Evolutionary conservation across 31 red algal genomes (phyloP).

Genomic region (Endocladia muricata): DNA sequence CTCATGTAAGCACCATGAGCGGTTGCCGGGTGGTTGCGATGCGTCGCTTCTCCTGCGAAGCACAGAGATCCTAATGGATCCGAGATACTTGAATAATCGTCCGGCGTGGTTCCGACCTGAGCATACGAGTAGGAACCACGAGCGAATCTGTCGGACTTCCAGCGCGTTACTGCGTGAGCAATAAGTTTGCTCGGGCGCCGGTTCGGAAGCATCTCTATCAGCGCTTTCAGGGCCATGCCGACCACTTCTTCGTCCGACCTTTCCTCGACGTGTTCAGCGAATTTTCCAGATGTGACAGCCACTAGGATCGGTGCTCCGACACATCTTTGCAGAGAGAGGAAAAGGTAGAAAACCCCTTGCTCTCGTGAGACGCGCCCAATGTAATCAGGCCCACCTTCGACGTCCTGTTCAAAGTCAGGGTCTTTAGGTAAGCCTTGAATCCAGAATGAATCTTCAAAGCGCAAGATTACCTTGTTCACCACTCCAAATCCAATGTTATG

Average conservation of each 20-base stretch:
- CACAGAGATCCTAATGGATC: conserved; percentile 65
- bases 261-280: conserved; percentile 73
- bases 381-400: conserved; percentile 47
- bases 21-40: conserved; percentile 78
- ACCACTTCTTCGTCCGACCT: conserved; percentile 59
- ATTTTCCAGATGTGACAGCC: conserved; percentile 59
- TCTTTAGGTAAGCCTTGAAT: background rate
- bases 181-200: conserved; percentile 28
- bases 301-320: conserved; percentile 80
- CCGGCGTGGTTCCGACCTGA: conserved; percentile 51
- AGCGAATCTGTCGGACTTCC: conserved; percentile 68
- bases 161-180: conserved; percentile 76
- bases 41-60: conserved; percentile 95
- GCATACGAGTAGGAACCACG: conserved; percentile 87
- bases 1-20: conserved; percentile 89
- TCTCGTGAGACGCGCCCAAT: conserved; percentile 58
- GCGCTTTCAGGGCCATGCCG: conserved; percentile 49
- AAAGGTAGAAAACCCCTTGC: conserved; percentile 72
- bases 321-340: conserved; percentile 64
- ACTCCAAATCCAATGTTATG: conserved; percentile 75
- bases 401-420: background rate
- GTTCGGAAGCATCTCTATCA: conserved; percentile 59
- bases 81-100: conserved; percentile 61
- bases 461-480: conserved; percentile 80
- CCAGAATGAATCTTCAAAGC: conserved; percentile 82